Conservation (phyloP, 495 filamentous ascomycete species). For the Neurospora sp. region DNA sequence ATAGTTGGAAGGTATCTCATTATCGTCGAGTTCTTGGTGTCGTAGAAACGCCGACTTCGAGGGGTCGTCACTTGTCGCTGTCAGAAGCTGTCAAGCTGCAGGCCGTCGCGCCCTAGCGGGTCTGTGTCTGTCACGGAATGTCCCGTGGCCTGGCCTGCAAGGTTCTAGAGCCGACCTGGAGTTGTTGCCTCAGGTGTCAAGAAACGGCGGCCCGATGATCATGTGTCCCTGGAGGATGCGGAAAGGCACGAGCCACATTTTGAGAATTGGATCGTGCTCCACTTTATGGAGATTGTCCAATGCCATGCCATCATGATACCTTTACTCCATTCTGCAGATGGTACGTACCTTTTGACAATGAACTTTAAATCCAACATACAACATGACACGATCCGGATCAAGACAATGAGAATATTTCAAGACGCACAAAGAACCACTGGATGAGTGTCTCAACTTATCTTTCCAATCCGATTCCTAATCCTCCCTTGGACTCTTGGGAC, state of each 20-base stretch:
- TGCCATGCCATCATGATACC: neutral
- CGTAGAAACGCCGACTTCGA: neutral
- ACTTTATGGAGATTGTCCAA: neutral
- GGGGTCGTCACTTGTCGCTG: neutral
- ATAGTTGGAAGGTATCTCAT: neutral
- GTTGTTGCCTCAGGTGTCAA: neutral
- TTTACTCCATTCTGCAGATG: neutral
- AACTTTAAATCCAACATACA: neutral
- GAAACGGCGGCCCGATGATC: neutral
- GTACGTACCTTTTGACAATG: neutral
- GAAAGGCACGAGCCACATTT: neutral
- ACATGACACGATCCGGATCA: too few relatives aligned
- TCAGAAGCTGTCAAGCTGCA: neutral
- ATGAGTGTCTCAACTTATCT: neutral
- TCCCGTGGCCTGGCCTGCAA: neutral
- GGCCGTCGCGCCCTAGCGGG: neutral
- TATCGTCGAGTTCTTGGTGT: neutral
- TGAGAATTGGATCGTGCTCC: neutral
- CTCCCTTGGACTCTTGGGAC: neutral
- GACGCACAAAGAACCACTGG: neutral
- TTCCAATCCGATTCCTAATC: neutral
- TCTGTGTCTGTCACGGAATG: neutral
- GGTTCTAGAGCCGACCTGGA: neutral
- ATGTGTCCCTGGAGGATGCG: neutral
- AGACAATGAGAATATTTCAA: neutral